These are phyloP conservation scores for Sugiyamaella grinbergsii DNA, from an alignment of 1,139 yeast genomes.

Conservation along the genomic window DNA sequence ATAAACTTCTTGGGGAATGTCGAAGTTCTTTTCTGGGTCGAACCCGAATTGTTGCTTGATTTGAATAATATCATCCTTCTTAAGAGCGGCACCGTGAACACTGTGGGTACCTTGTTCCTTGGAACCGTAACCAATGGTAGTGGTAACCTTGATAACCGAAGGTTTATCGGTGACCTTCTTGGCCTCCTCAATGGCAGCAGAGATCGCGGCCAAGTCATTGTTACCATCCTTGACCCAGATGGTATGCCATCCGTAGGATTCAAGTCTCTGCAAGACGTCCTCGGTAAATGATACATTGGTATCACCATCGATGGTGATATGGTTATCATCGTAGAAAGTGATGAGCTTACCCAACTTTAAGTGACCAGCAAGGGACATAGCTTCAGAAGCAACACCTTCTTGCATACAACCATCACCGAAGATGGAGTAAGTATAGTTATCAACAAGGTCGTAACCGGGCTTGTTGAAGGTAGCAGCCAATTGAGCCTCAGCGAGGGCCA, in stretches of 20 bases:
- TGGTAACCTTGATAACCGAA: slow-evolving; percentile 82
- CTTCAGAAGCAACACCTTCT: slow-evolving; percentile 98
- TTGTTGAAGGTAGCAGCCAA: slow-evolving; percentile 93
- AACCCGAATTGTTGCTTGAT: slow-evolving; percentile 84
- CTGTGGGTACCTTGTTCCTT: slow-evolving; percentile 80
- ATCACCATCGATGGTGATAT: slow-evolving; percentile 94
- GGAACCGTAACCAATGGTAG: slow-evolving; percentile 96
- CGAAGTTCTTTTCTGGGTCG: slow-evolving; percentile 80
- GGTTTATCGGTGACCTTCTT: slow-evolving; percentile 68
- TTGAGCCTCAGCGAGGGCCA: slow-evolving; percentile 93
- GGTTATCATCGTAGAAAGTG: slow-evolving; percentile 96
- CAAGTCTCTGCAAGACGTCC: slow-evolving; percentile 82
- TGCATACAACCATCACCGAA: slow-evolving; percentile 98
- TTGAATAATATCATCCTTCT: slow-evolving; percentile 89
- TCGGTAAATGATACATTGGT: slow-evolving; percentile 93
- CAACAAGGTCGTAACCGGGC: slow-evolving; percentile 67
- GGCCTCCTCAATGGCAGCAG: slow-evolving; percentile 63
- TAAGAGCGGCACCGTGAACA: slow-evolving; percentile 97
- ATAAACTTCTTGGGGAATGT: slow-evolving; percentile 81
- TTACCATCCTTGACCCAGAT: slow-evolving; percentile 79
- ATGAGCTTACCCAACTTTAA: slow-evolving; percentile 91
- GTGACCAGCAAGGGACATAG: slow-evolving; percentile 95
- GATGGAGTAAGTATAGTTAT: slow-evolving; percentile 76
- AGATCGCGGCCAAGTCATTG: slow-evolving; percentile 71
- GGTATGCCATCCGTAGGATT: slow-evolving; percentile 95